Conservation (phyloP, 1,139 yeast species). For the Candida labiduridarum region DNA sequence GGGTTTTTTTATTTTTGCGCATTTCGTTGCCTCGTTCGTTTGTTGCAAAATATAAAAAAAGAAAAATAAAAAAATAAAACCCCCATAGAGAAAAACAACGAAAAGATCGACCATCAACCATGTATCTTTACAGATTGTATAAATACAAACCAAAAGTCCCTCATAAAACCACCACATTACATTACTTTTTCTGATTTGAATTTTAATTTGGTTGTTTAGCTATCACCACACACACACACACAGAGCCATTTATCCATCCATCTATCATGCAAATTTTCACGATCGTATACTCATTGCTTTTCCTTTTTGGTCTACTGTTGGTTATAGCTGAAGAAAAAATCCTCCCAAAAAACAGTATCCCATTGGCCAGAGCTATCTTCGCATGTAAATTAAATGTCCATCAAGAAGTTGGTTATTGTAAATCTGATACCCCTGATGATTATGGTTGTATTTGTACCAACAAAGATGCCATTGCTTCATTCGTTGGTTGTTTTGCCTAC, state of each 20-base stretch:
- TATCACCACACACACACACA: background rate
- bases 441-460: constrained; percentile 17
- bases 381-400: constrained; percentile 9
- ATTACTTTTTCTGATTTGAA: background rate
- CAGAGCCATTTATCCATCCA: background rate
- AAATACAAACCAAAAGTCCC: background rate
- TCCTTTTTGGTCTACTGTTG: background rate
- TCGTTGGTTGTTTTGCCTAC: constrained; percentile 19
- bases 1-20: background rate
- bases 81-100: background rate
- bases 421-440: constrained; percentile 7
- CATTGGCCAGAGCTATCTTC: constrained; percentile 5
- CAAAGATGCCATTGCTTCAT: constrained; percentile 16
- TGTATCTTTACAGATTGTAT: background rate
- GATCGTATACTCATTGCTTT: background rate
- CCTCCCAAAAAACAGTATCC: constrained; percentile 4
- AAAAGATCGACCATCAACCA: background rate
- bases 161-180: background rate
- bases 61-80: background rate
- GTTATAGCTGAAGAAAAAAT: background rate
- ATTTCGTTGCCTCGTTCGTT: too few relatives aligned
- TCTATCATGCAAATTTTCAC: background rate
- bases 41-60: background rate
- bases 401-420: constrained; percentile 18
- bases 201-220: background rate